Evolutionary conservation across 2,329 filamentous ascomycete genomes (phyloP).

Genomic region (Cordyceps cicadae): DNA sequence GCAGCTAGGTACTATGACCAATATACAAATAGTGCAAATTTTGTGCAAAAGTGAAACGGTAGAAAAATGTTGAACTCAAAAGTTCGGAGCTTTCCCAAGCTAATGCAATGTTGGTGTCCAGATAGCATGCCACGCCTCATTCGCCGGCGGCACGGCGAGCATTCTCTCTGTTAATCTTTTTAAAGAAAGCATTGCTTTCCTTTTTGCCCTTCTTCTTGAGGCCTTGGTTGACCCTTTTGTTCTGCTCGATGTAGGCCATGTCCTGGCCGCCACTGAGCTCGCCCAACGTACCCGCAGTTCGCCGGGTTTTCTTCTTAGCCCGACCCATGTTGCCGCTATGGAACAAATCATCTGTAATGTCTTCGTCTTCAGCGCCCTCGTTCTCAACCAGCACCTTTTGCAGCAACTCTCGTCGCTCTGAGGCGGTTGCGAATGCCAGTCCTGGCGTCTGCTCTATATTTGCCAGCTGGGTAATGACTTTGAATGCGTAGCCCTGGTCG

Average conservation of each 20-base stretch:
- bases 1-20: background rate
- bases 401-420: slow-evolving; percentile 76
- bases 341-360: slow-evolving; percentile 42
- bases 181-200: slow-evolving; percentile 33
- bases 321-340: slow-evolving; percentile 38
- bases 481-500: slow-evolving; percentile 97
- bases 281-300: slow-evolving; percentile 76
- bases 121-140: slow-evolving; percentile 11
- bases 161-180: slow-evolving; percentile 35
- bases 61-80: background rate
- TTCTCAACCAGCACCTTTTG: slow-evolving; percentile 85
- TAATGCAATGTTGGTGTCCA: background rate
- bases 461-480: slow-evolving; percentile 91
- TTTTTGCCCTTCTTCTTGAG: slow-evolving; percentile 32
- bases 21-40: background rate
- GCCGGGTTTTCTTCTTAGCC: slow-evolving; percentile 52
- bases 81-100: no score
- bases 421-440: slow-evolving; percentile 69
- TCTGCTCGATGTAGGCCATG: slow-evolving; percentile 92
- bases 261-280: slow-evolving; percentile 87
- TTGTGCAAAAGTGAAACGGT: background rate
- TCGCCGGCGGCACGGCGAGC: slow-evolving; percentile 27
- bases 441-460: slow-evolving; percentile 79
- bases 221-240: slow-evolving; percentile 55
- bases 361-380: slow-evolving; percentile 65